These are phyloP conservation scores for Ceratocystis papillata DNA, from an alignment of 2,329 filamentous ascomycete species.

Conservation along the genomic window DNA sequence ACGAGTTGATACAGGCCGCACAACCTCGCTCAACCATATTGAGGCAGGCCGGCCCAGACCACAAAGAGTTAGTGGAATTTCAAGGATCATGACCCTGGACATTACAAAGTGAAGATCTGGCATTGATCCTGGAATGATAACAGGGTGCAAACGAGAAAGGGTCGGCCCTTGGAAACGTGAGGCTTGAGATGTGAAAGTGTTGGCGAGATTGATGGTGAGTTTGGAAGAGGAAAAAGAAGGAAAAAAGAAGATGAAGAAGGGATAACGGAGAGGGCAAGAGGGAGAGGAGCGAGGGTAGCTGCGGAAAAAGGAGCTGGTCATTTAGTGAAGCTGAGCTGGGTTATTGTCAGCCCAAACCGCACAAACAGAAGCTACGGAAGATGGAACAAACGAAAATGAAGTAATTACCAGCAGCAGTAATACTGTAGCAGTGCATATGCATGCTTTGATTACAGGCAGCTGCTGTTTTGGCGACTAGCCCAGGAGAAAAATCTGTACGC, in stretches of 20 bases:
- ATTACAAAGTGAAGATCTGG: not conserved
- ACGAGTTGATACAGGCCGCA: conserved; percentile 1
- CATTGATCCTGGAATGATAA: conserved; percentile 7
- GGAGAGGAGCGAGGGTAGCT: not conserved
- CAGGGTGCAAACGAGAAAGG: conserved; percentile 17
- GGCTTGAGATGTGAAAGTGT: conserved; percentile 7
- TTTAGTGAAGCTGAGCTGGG: not conserved
- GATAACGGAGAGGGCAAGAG: not conserved
- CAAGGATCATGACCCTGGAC: conserved; percentile 5
- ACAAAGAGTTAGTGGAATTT: conserved; percentile 12
- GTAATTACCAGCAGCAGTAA: not conserved
- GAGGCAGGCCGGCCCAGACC: not conserved
- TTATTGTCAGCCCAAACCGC: not conserved
- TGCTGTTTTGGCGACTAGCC: conserved; percentile 5
- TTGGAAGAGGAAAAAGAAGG: conserved; percentile 4
- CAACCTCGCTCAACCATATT: not conserved
- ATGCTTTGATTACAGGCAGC: conserved; percentile 12
- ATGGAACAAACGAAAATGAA: conserved; percentile 2
- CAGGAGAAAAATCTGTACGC: conserved; percentile 11
- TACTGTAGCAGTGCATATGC: conserved; percentile 10
- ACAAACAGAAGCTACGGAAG: not conserved
- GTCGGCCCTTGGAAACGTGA: conserved; percentile 10
- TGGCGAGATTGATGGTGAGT: conserved; percentile 8
- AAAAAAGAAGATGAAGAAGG: conserved; percentile 7
- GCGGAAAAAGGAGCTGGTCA: not conserved